A percentile compares a stretch with the other conserved stretches of the same genome.
Evolutionary conservation across 805 yeast genomes (phyloP).

Genomic region (Zygotorulaspora chibaensis): DNA sequence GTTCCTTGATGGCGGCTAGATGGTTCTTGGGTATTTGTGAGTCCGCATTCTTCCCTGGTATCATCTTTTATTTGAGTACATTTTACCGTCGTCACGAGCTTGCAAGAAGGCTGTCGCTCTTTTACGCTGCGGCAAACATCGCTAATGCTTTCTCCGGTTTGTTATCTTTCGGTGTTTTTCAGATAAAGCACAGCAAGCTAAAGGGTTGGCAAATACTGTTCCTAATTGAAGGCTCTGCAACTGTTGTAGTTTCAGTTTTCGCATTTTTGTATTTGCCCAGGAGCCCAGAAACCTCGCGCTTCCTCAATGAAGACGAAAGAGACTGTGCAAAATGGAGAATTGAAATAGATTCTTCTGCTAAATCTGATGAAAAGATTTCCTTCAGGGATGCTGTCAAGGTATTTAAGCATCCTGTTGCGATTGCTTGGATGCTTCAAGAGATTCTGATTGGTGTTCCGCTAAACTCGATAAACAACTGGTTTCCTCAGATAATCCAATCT

Average conservation of each 20-base stretch:
- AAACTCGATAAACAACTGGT: constrained; percentile 47
- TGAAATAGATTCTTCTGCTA: constrained; percentile 44
- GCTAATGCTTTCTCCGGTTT: constrained; percentile 38
- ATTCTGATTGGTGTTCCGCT: constrained; percentile 46
- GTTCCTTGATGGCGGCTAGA: constrained; percentile 39
- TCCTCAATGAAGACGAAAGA: constrained; percentile 40
- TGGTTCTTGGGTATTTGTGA: constrained; percentile 43
- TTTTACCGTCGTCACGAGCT: constrained; percentile 39
- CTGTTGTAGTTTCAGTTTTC: constrained; percentile 41
- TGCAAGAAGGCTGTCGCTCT: constrained; percentile 37
- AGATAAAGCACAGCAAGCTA: constrained; percentile 36
- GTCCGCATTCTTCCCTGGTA: constrained; percentile 42
- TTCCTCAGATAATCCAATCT: constrained; percentile 42
- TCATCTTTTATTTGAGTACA: constrained; percentile 36
- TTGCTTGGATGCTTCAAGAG: constrained; percentile 45
- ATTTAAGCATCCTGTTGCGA: constrained; percentile 42
- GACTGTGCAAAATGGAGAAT: constrained; percentile 37
- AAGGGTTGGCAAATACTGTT: constrained; percentile 49
- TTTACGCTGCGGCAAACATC: constrained; percentile 34
- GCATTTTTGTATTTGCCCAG: constrained; percentile 41
- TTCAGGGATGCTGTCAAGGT: constrained; percentile 42
- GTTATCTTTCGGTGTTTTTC: constrained; percentile 40
- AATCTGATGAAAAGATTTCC: constrained; percentile 35
- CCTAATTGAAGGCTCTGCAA: constrained; percentile 44
- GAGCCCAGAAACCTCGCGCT: constrained; percentile 38